Evolutionary conservation across 305 asterid genomes (phyloP), one percentile per base, ranked within the genome.

Genomic region (Salvia sclarea): DNA sequence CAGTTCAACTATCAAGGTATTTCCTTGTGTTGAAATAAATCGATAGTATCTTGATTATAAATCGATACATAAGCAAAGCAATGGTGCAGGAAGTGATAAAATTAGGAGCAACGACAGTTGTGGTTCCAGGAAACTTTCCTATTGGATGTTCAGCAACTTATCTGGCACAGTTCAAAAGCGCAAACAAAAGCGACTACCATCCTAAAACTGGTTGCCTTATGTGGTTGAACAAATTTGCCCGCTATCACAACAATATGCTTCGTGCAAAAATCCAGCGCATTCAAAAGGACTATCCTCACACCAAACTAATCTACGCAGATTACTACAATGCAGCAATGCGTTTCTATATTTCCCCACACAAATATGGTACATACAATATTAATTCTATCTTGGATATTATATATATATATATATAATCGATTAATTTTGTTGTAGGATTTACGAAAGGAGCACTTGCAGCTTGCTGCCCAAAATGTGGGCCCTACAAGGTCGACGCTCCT

Each of bases 81-180:
- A n/a, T n/a, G n/a, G n/a, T n/a, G 56, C 65, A 83, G 88, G 77
- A 80, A 47, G 8, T 78, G 38, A 81, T 78, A 8, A 25, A 76
- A 25, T 62, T 68, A 11, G 84, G 86, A n/a, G 86, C 77, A 1
- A 40, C 3, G 55, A 77, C 73, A 0, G 18, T 80, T 11, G 20
- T 82, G 41, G 83, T 80, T 0, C 85, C 87, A 0, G 87, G 85
- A 6, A 45, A 69, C 24, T 24, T 77, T 2, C 82, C 84, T 0
- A 55, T 70, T 10, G 85, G 86, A 17, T 83, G 88, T 22, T 8
- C 44, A 3, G 8, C 14, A 78, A 0, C n/a, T 31, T 70, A 58
- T 13, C 75, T 83, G 5, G 17, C 79, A n/a, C 1, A 21, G 28
- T 76, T 66, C 62, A 30, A 47, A 10, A 69, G 55, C 13, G 28